Percentiles rank a stretch among this genome's conserved stretches.
Conservation (phyloP, 2,329 filamentous ascomycete genomes). For the Fusarium staphyleae region DNA sequence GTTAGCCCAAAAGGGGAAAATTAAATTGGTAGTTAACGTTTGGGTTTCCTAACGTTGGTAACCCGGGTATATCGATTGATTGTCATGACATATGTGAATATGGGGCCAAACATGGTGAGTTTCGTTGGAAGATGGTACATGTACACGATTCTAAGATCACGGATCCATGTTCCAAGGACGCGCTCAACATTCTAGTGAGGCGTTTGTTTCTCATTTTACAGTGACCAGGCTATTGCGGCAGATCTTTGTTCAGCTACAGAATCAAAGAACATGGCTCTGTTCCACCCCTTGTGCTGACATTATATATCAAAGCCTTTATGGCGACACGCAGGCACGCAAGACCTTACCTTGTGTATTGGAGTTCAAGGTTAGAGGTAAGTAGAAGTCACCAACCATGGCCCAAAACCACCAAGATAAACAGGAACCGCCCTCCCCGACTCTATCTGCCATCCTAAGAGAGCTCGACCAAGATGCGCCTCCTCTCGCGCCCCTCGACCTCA, state of each 20-base stretch:
- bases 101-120: no score
- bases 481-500: slow-evolving; percentile 16
- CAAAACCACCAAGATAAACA: neutral
- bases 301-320: no score
- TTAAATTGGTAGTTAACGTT: slow-evolving; percentile 12
- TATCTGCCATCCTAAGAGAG: slow-evolving; percentile 2
- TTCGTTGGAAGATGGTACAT: no score
- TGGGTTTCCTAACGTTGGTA: neutral
- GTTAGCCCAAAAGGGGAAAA: slow-evolving; percentile 2
- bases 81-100: no score
- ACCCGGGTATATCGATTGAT: neutral
- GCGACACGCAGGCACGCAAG: no score
- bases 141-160: no score
- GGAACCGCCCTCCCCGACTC: neutral
- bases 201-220: neutral
- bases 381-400: neutral
- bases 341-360: no score
- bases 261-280: slow-evolving; percentile 5
- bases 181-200: neutral
- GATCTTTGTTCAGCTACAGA: slow-evolving; percentile 5
- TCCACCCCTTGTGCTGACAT: neutral
- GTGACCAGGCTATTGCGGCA: neutral
- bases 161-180: neutral
- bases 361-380: neutral
- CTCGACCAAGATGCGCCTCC: slow-evolving; percentile 3